Percentiles rank a stretch among this genome's conserved stretches.
phyloP scores from a whole-genome alignment of 225 moss, liverwort and hornwort genomes.

The Takakia lepidozioides region DNA sequence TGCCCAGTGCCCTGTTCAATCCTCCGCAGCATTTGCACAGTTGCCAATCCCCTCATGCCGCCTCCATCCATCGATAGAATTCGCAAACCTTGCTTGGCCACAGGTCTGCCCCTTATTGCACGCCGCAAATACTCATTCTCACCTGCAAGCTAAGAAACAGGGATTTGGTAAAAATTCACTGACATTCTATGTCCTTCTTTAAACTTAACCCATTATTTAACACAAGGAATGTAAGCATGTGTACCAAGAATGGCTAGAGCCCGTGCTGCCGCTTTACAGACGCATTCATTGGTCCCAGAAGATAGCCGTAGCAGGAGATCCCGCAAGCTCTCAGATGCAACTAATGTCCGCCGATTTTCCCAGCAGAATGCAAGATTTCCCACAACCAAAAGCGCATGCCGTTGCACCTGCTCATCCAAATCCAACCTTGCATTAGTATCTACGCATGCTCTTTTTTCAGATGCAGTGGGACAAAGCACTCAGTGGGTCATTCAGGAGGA shows the following conservation, averaged over 20 bases:
- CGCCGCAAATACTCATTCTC: conserved; percentile 96
- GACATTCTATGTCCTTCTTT: not conserved
- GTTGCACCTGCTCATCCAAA: conserved; percentile 74
- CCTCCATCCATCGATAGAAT: conserved; percentile 99
- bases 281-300: conserved; percentile 58
- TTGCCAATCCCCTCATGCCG: conserved; percentile 98
- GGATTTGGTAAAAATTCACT: not conserved
- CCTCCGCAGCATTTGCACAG: conserved; percentile 86
- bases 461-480: too few species aligned
- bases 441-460: not conserved
- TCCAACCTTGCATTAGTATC: not conserved
- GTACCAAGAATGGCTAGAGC: conserved; percentile 96
- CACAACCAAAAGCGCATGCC: conserved; percentile 80
- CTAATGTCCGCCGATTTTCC: conserved; percentile 81
- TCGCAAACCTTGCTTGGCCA: conserved; percentile 88
- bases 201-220: too few species aligned
- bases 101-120: conserved; percentile 70
- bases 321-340: conserved; percentile 93
- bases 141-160: conserved; percentile 42
- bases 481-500: too few species aligned
- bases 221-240: conserved; percentile 7
- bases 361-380: conserved; percentile 97
- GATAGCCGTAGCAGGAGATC: conserved; percentile 92
- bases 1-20: conserved; percentile 87
- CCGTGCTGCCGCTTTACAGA: conserved; percentile 93